Conservation (phyloP, 495 filamentous ascomycete species). For the Annulohypoxylon moriforme region DNA sequence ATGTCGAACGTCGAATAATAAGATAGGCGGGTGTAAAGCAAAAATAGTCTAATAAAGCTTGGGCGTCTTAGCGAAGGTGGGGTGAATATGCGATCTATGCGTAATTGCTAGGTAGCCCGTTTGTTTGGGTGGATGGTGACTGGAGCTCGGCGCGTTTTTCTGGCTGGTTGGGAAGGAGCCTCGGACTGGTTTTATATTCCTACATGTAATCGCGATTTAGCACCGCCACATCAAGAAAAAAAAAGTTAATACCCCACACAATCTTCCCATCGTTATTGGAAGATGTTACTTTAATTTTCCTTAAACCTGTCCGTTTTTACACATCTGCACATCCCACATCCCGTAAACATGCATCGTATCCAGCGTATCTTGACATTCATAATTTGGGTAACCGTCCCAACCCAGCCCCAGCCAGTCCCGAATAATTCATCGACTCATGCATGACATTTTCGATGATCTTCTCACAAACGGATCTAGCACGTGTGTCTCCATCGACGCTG, state of each 20-base stretch:
- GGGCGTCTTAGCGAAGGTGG: slow-evolving; percentile 49
- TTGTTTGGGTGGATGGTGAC: slow-evolving; percentile 5
- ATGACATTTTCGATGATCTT: slow-evolving; percentile 15
- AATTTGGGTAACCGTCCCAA: background rate
- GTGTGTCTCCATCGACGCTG: slow-evolving; percentile 27
- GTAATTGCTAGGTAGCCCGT: slow-evolving; percentile 8
- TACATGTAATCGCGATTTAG: slow-evolving; percentile 36
- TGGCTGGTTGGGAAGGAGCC: slow-evolving; percentile 17
- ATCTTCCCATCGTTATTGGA: background rate
- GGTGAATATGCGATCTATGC: slow-evolving; percentile 34
- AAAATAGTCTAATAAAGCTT: background rate
- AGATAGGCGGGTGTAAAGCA: background rate
- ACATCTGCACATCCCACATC: background rate
- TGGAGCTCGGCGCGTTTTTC: background rate
- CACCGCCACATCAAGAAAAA: slow-evolving; percentile 38
- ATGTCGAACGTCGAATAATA: slow-evolving; percentile 16
- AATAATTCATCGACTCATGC: slow-evolving; percentile 6
- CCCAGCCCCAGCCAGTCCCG: background rate
- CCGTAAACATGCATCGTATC: background rate
- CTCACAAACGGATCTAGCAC: slow-evolving; percentile 36
- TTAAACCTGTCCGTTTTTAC: background rate
- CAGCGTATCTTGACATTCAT: background rate
- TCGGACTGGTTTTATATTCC: slow-evolving; percentile 50
- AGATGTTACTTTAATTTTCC: background rate
- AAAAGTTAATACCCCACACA: slow-evolving; percentile 20